Evolutionary conservation across 139 green algal genomes (phyloP).

Genomic region (Micromonas commoda): DNA sequence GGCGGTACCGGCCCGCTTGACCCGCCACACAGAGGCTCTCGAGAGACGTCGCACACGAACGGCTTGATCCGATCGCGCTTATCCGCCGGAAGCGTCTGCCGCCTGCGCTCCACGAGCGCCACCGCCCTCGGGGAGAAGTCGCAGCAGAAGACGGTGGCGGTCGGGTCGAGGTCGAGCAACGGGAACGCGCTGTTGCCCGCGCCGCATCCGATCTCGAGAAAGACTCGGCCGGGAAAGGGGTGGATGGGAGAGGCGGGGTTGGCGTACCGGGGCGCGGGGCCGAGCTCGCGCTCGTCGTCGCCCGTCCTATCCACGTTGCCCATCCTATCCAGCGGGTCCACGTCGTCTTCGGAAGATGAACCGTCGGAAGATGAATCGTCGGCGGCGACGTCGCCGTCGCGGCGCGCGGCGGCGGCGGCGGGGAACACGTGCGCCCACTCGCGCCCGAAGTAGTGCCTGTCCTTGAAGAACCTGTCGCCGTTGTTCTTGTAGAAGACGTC

Average conservation of each 20-base stretch:
- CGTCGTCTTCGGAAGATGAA: background rate
- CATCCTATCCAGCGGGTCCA: background rate
- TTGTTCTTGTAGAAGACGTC: constrained; percentile 75
- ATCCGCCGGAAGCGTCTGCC: background rate
- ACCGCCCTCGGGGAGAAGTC: constrained; percentile 80
- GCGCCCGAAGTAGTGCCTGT: constrained; percentile 69
- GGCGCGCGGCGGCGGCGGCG: background rate
- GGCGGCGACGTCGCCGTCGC: background rate
- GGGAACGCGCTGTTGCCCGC: constrained; percentile 87
- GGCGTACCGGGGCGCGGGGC: background rate
- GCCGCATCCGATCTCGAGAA: constrained; percentile 81
- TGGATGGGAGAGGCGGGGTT: background rate
- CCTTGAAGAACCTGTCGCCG: constrained; percentile 74
- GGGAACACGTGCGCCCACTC: constrained; percentile 33
- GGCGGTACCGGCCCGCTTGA: constrained; percentile 22
- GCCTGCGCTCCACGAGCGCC: constrained; percentile 51
- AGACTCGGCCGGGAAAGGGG: background rate
- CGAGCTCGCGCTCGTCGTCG: constrained; percentile 49
- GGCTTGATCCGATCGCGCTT: constrained; percentile 44
- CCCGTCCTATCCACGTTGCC: background rate
- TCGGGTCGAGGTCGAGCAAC: constrained; percentile 62
- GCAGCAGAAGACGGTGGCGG: constrained; percentile 62
- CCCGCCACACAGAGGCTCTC: constrained; percentile 45
- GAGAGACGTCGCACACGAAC: constrained; percentile 80
- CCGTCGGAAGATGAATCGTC: background rate